These are phyloP conservation scores for Gaeumannomyces tritici DNA, from an alignment of 2,329 filamentous ascomycete genomes.

Conservation along the genomic window DNA sequence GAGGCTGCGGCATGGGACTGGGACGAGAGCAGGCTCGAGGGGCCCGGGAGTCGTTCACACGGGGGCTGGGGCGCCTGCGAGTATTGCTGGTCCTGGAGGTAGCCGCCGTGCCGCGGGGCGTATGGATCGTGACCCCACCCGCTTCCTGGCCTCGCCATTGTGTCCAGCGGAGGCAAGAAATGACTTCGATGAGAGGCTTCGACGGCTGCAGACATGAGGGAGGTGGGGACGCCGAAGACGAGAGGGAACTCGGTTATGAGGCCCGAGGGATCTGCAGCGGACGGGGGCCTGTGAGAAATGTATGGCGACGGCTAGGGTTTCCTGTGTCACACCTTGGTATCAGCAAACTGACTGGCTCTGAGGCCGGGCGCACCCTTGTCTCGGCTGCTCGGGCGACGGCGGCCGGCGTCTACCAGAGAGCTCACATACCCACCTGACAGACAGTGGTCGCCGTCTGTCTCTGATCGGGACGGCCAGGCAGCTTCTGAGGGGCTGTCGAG, in stretches of 20 bases:
- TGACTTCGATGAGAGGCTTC: slow-evolving; percentile 18
- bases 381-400: neutral
- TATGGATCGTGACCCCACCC: slow-evolving; percentile 20
- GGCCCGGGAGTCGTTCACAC: slow-evolving; percentile 12
- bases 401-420: neutral
- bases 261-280: neutral
- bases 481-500: neutral
- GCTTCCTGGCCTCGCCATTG: slow-evolving; percentile 24
- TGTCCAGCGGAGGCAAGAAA: slow-evolving; percentile 21
- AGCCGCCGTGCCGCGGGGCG: neutral
- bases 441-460: neutral
- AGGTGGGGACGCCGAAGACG: neutral
- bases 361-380: neutral
- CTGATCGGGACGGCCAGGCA: neutral
- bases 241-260: neutral
- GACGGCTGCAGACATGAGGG: slow-evolving; percentile 23
- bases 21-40: slow-evolving; percentile 15
- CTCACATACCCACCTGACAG: neutral
- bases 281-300: neutral
- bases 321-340: neutral
- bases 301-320: neutral
- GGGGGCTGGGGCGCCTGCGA: slow-evolving; percentile 3
- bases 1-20: slow-evolving; percentile 8
- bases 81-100: slow-evolving; percentile 9
- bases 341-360: neutral